Evolutionary conservation across 2,329 filamentous ascomycete genomes (phyloP), one percentile per base, ranked within the genome.

Genomic region (Arthrocladium fulminans): DNA sequence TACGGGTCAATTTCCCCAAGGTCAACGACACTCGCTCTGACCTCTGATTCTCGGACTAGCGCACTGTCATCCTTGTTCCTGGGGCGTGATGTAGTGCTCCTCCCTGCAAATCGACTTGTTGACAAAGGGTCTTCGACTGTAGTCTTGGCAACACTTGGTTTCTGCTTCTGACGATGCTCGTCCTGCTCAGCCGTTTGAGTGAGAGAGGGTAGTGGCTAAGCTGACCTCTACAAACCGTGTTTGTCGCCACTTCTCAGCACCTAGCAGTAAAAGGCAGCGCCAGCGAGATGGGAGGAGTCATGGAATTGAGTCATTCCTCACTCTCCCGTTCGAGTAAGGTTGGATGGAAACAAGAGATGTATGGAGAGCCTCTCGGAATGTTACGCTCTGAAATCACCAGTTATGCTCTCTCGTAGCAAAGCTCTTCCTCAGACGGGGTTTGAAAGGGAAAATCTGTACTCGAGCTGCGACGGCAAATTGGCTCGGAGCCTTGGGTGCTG

Each of bases 231-330:
- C n/a, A n/a, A n/a, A n/a, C n/a, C n/a, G n/a, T 23, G 30, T 27
- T 23, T 32, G 27, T 22, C 44, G 50, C 15, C 48, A 47, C 30
- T 52, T 47, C 34, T 50, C 32, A 9, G 51, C 35, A 25, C 44
- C 45, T 19, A 57, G 45, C 25, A 55, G 40, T 12, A 41, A 22
- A n/a, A 25, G 54, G 54, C 42, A 55, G 30, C 3, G 48, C 49
- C 29, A 56, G 41, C 10, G 54, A 43, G 30, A 54, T 57, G 39
- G 55, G 56, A 50, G 27, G 51, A 52, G 17, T 52, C 47, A 22
- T 27, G 37, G 23, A 30, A 20, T 47, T 39, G 24, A 20, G 25
- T 25, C 6, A 43, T 27, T n/a, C 19, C 39, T 20, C 27, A 25
- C 15, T 15, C 22, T 17, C 15, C 23, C 20, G 20, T 7, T 20